phyloP scores from a whole-genome alignment of 1,284 basidiomycete genomes.

The Sporisorium scitamineum region DNA sequence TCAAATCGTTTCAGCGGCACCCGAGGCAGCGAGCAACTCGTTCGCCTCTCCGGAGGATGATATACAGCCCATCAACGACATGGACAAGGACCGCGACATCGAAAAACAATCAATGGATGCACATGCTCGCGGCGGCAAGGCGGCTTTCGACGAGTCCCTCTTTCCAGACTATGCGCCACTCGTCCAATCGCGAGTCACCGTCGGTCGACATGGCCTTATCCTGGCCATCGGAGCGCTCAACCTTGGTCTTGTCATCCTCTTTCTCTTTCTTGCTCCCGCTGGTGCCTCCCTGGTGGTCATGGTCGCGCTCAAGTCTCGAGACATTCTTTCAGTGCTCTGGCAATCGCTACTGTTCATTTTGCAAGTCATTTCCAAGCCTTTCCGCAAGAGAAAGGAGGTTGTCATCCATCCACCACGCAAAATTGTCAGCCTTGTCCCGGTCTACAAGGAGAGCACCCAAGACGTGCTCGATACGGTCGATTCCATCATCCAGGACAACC shows the following conservation, averaged over 20 bases:
- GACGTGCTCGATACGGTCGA: conserved; percentile 39
- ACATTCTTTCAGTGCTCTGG: conserved; percentile 39
- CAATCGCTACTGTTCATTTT: conserved; percentile 26
- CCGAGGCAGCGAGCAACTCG: background rate
- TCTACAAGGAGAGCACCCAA: conserved; percentile 38
- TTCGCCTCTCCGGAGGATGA: conserved; percentile 13
- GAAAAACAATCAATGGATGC: conserved; percentile 10
- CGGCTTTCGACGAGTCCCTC: conserved; percentile 13
- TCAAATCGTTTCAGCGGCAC: background rate
- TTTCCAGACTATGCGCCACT: conserved; percentile 34
- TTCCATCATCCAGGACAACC: conserved; percentile 38
- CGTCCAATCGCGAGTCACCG: conserved; percentile 26
- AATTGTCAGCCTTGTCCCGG: conserved; percentile 36
- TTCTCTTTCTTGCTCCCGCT: conserved; percentile 26
- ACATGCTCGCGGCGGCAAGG: background rate
- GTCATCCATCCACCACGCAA: conserved; percentile 35
- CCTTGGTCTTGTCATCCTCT: conserved; percentile 23
- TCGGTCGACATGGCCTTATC: conserved; percentile 27
- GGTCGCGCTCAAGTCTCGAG: conserved; percentile 31
- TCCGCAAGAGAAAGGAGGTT: conserved; percentile 10
- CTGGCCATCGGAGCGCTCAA: conserved; percentile 31
- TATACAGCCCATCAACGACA: background rate
- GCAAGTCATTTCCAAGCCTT: conserved; percentile 2
- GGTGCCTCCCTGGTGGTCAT: conserved; percentile 25
- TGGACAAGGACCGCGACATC: conserved; percentile 15